Evolutionary conservation across 2,329 filamentous ascomycete genomes (phyloP).

Genomic region (Colletotrichum costaricense): DNA sequence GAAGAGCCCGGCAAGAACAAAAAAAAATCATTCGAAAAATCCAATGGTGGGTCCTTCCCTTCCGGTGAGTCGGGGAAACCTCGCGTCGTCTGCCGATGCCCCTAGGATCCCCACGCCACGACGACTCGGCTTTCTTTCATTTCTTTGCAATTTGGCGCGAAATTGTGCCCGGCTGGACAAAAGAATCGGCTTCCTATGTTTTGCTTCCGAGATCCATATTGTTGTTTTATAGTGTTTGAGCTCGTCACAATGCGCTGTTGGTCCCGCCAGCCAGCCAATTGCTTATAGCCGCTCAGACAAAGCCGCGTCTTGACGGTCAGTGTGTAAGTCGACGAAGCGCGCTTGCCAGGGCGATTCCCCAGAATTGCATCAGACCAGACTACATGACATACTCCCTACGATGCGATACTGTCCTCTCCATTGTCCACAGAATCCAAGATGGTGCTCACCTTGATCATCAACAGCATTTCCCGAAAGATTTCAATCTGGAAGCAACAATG

Average conservation of each 20-base stretch:
- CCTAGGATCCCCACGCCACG: constrained; percentile 25
- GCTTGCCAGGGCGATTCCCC: too few relatives aligned
- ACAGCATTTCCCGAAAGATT: too few relatives aligned
- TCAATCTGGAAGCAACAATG: too few relatives aligned
- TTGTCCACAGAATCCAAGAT: neutral
- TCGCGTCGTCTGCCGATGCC: constrained; percentile 27
- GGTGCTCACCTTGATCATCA: neutral
- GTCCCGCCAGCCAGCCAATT: neutral
- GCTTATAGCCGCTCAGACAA: neutral
- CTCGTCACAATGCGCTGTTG: neutral
- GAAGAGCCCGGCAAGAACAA: neutral
- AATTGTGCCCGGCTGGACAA: neutral
- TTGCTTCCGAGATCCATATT: neutral
- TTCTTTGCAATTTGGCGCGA: constrained; percentile 3
- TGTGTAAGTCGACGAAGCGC: neutral
- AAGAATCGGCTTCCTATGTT: neutral
- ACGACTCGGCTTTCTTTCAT: constrained; percentile 7
- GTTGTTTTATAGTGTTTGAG: neutral
- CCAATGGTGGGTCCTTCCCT: neutral
- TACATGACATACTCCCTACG: neutral
- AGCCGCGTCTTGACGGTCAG: neutral
- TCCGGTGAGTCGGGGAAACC: constrained; percentile 30
- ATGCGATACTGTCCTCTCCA: neutral
- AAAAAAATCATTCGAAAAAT: neutral
- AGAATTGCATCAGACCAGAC: neutral